These are phyloP conservation scores for Mycocentrospora acerina DNA, from an alignment of 2,329 filamentous ascomycete genomes.

Conservation along the genomic window DNA sequence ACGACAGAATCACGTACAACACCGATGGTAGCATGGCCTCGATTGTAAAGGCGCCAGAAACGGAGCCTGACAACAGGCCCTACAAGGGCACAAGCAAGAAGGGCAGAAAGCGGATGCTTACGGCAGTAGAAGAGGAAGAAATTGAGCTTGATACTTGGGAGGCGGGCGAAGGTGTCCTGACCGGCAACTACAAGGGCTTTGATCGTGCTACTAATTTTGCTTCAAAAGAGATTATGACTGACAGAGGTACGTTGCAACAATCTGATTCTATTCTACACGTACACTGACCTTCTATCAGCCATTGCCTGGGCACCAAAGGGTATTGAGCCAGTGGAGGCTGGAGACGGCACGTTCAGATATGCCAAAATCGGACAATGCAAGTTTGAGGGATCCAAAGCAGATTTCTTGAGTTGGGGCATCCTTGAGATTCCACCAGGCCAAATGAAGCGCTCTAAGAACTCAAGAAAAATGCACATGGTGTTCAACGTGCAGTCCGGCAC, in stretches of 20 bases:
- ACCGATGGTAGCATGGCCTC: slow-evolving; percentile 71
- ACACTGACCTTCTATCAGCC: slow-evolving; percentile 46
- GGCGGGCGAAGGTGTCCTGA: slow-evolving; percentile 62
- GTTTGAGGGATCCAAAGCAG: slow-evolving; percentile 31
- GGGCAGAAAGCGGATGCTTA: slow-evolving; percentile 29
- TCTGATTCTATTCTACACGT: neutral
- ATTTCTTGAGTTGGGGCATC: slow-evolving; percentile 87
- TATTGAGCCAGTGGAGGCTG: slow-evolving; percentile 60
- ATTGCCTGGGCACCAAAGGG: slow-evolving; percentile 61
- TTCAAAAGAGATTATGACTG: slow-evolving; percentile 53
- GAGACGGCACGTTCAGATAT: slow-evolving; percentile 76
- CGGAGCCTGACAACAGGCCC: slow-evolving; percentile 40
- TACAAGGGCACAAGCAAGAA: slow-evolving; percentile 33
- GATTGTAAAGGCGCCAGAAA: slow-evolving; percentile 72
- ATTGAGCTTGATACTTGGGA: slow-evolving; percentile 71
- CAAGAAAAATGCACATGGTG: slow-evolving; percentile 92
- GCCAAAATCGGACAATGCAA: slow-evolving; percentile 69
- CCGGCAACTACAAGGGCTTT: slow-evolving; percentile 66
- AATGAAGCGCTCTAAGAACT: slow-evolving; percentile 88
- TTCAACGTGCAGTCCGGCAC: slow-evolving; percentile 88
- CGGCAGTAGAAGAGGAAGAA: slow-evolving; percentile 54
- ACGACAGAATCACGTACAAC: slow-evolving; percentile 74
- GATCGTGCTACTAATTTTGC: slow-evolving; percentile 59
- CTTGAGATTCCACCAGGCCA: slow-evolving; percentile 83
- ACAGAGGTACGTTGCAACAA: slow-evolving; percentile 35